Evolutionary conservation across 83 land plant species (phyloP), one percentile per base, ranked within the genome.

Genomic region (Diphasiastrum complanatum): DNA sequence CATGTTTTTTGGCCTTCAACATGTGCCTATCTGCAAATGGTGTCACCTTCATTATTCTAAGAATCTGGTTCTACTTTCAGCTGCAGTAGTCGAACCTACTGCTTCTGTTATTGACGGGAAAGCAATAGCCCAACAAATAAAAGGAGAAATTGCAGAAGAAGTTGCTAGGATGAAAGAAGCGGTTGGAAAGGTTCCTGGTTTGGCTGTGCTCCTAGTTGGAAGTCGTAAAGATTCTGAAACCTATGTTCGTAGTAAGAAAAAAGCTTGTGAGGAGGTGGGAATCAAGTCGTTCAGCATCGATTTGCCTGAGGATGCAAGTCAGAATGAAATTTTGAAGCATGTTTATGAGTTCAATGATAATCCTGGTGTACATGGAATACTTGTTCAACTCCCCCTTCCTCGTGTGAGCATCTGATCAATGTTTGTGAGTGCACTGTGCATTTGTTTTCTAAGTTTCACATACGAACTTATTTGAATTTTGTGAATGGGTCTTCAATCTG

Each of bases 331-430:
- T 18, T 54, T 88, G 20, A 61, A 72, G 63, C 62, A 48, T 63
- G 83, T 92, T 19, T 64, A 72, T 14, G 63, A 28, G 27, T 92
- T 92, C 49, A 92, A 92, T 60, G 79, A 71, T 38, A 81, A 92
- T 66, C 81, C 96, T 23, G 70, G 74, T 45, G 96, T 92, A 38
- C 91, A 92, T 73, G 98, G 96, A 10, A 80, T 92, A 34, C 78
- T 92, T 35, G 96, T 92, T 36, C 98, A 92, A 60, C 81, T 92
- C 33, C 98, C 98, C 58, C 81, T 92, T 16, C 98, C 96, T 37
- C 73, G 74, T 66, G 97, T 91, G 18, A 60, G 51, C 41, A 4
- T 8, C 10, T 45, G 22, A 6, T 8, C 46, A 11, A n/a, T 18
- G 52, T 49, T n/a, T 22, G 10, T 8, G 27, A 12, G 31, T 3